These are phyloP conservation scores for Backusella macrospora DNA, from an alignment of 192 early-diverging fungal genomes.

Conservation along the genomic window DNA sequence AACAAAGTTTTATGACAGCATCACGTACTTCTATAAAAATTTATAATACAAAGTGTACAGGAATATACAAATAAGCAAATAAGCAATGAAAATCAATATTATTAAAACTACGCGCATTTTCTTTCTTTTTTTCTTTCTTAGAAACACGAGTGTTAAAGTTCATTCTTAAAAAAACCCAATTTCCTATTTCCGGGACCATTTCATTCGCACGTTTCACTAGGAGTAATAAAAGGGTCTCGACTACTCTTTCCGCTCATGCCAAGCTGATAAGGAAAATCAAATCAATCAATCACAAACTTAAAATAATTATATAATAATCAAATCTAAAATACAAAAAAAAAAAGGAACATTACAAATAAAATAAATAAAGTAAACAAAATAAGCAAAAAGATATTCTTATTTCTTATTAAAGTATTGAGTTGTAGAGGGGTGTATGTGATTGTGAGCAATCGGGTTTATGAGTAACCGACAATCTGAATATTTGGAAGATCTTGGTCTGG, in stretches of 20 bases:
- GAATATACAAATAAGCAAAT: too few species aligned
- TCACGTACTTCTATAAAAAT: too few species aligned
- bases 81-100: too few species aligned
- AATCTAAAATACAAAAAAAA: not conserved
- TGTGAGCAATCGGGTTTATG: too few species aligned
- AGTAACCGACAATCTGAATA: too few species aligned
- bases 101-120: not conserved
- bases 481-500: too few species aligned
- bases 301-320: not conserved
- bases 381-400: too few species aligned
- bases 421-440: too few species aligned
- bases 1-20: too few species aligned
- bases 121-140: too few species aligned
- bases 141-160: not conserved
- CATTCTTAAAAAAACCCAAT: not conserved
- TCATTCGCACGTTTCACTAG: not conserved
- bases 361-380: not conserved
- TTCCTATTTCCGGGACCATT: not conserved
- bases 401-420: too few species aligned
- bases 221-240: not conserved
- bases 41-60: too few species aligned
- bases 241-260: slow-evolving; percentile 1
- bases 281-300: not conserved
- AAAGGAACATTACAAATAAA: not conserved
- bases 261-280: not conserved